Conservation (phyloP, 129 eudicot genomes). For the Lactuca sativa region DNA sequence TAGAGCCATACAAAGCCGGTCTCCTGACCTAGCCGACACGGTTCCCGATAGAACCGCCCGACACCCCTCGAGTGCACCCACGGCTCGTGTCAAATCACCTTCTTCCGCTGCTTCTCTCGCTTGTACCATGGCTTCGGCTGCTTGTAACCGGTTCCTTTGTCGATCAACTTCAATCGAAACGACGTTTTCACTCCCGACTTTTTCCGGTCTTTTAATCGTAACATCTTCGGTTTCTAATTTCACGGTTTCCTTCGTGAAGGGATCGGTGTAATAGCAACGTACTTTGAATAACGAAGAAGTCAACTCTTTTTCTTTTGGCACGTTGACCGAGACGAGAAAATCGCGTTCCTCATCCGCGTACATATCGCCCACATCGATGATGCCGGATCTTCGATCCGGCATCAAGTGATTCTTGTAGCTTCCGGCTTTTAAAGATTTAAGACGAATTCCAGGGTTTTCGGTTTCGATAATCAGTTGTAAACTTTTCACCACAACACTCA, state of each 20-base stretch:
- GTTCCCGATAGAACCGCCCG: conserved; percentile 48
- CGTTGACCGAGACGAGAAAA: conserved; percentile 53
- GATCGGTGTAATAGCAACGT: conserved; percentile 51
- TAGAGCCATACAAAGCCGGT: conserved; percentile 55
- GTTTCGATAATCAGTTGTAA: conserved; percentile 53
- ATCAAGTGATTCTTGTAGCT: conserved; percentile 50
- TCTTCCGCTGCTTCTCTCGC: conserved; percentile 61
- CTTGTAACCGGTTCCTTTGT: conserved; percentile 65
- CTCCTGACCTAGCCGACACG: conserved; percentile 52
- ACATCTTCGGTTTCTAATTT: conserved; percentile 45
- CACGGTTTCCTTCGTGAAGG: conserved; percentile 46
- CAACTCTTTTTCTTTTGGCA: conserved; percentile 44
- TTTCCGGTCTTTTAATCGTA: conserved; percentile 45
- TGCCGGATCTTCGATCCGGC: conserved; percentile 50
- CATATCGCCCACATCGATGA: conserved; percentile 72
- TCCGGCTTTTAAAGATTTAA: conserved; percentile 55
- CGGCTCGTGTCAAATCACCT: conserved; percentile 61
- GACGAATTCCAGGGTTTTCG: conserved; percentile 28
- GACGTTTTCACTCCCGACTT: conserved; percentile 30
- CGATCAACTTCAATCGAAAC: conserved; percentile 74
- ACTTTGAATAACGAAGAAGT: conserved; percentile 49
- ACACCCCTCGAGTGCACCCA: conserved; percentile 50
- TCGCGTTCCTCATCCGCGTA: conserved; percentile 87
- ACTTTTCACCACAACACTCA: conserved; percentile 84
- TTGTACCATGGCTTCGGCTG: conserved; percentile 66